Base-by-base conservation (phyloP, 2,329 filamentous ascomycete genomes). In the Ophiocordyceps camponoti-rufipedis region DNA sequence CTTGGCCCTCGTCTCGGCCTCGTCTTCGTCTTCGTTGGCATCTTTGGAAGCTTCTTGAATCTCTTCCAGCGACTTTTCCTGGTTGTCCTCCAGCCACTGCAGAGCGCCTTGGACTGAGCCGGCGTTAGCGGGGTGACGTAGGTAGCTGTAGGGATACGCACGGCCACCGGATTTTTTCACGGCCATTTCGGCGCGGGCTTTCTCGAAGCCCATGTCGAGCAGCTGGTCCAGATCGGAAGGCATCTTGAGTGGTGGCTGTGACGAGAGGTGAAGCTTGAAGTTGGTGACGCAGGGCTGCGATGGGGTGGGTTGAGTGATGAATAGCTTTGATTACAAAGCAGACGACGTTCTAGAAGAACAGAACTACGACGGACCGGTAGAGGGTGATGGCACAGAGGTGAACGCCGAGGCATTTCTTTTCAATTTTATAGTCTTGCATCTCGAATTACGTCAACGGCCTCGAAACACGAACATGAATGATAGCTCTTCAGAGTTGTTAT, bases 1-100 rank as follows among this genome's bases (percentile, higher is more conserved):
- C 54, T 82, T 69, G 32, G 72, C 69, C 42, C 67, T 65, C 6
- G 67, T 68, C 13, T 50, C 70, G 2, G 69, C 70, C 9, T 75
- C 70, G 3, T 68, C 64, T 4, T 72, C 64, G 28, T 69, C 71
- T 4, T 61, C 62, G 1, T 61, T 59, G 23, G 62, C 53, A 6
- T 62, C 61, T 4, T 67, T 23, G 23, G 23, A 23, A 23, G 23
- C 23, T 3, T 23, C 67, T 50, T 84, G 74, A 49, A 96, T 80
- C 47, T 94, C 81, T 35, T 95, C 87, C 40, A 94, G 60, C 1
- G 84, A 72, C 54, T 84, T 94, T 61, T 94, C 86, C 59, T 93
- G 80, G 59, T 93, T 94, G 54, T 83, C 76, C 59, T 94, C 88
- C 1, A 98, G 75, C 91, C 91, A 98, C 66, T 94, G 85, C 47